A percentile compares a stretch with the other conserved stretches of the same genome.
Conservation (phyloP, 1,284 basidiomycete genomes). For the Leccinum angustisporum region DNA sequence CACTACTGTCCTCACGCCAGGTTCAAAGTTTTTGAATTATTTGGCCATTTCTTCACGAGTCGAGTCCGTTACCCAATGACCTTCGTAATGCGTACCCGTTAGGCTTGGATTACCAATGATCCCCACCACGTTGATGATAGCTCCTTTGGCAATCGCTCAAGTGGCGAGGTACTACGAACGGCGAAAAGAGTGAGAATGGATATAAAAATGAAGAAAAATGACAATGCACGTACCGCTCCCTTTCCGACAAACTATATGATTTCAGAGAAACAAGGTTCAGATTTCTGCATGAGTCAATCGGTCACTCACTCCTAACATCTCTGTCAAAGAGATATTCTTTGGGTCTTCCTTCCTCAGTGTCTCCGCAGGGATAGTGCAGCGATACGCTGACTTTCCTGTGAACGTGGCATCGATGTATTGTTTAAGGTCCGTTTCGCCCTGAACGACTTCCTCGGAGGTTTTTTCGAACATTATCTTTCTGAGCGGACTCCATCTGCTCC, state of each 20-base stretch:
- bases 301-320: slow-evolving; percentile 13
- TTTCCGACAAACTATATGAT: slow-evolving; percentile 15
- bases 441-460: slow-evolving; percentile 6
- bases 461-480: slow-evolving; percentile 19
- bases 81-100: slow-evolving; percentile 36
- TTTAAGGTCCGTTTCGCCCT: slow-evolving; percentile 3
- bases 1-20: slow-evolving; percentile 41
- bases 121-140: slow-evolving; percentile 44
- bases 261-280: not conserved
- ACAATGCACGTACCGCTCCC: slow-evolving; percentile 7
- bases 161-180: slow-evolving; percentile 37
- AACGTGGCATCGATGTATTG: slow-evolving; percentile 23
- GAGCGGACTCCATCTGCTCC: slow-evolving; percentile 26
- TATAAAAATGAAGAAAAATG: not conserved
- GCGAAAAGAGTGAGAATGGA: not conserved
- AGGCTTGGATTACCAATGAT: slow-evolving; percentile 36
- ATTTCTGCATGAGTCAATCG: not conserved
- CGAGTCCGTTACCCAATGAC: slow-evolving; percentile 37
- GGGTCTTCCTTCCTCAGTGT: slow-evolving; percentile 8
- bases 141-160: slow-evolving; percentile 45
- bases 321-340: slow-evolving; percentile 4
- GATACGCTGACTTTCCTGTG: slow-evolving; percentile 21
- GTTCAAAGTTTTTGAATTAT: slow-evolving; percentile 42
- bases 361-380: slow-evolving; percentile 21
- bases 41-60: slow-evolving; percentile 30